phyloP scores from a whole-genome alignment of 257 asterid genomes.

The Datura wrightii region DNA sequence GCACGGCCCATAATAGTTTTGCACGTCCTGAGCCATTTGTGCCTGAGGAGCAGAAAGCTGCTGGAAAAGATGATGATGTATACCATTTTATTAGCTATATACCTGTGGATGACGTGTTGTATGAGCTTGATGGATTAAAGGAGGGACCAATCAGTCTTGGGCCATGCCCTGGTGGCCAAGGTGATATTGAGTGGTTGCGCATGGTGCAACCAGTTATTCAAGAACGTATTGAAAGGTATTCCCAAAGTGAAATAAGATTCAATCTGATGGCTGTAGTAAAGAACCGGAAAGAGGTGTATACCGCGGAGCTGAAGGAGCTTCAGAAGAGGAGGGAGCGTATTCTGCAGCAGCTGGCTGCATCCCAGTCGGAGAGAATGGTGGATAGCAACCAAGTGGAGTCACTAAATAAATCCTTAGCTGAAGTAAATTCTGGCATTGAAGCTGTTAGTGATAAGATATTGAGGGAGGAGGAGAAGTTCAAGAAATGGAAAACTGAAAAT shows the following conservation, averaged over 20 bases:
- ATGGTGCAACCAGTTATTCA: slow-evolving; percentile 92
- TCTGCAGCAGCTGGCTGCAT: slow-evolving; percentile 69
- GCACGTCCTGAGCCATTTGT: slow-evolving; percentile 97
- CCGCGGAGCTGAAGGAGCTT: slow-evolving; percentile 90
- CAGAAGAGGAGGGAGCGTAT: slow-evolving; percentile 86
- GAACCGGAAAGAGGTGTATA: slow-evolving; percentile 84
- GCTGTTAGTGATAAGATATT: slow-evolving; percentile 86
- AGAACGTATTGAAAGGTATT: slow-evolving; percentile 86
- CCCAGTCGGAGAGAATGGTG: slow-evolving; percentile 78
- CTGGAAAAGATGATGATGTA: slow-evolving; percentile 92
- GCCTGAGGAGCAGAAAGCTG: slow-evolving; percentile 83
- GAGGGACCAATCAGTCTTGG: slow-evolving; percentile 99
- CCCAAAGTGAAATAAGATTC: slow-evolving; percentile 87
- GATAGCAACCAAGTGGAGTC: slow-evolving; percentile 73
- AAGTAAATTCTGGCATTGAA: slow-evolving; percentile 78
- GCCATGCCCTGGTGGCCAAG: slow-evolving; percentile 70
- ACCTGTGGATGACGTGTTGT: slow-evolving; percentile 89
- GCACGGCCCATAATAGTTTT: slow-evolving; percentile 93
- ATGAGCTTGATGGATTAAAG: slow-evolving; percentile 97
- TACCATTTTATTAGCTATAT: slow-evolving; percentile 96
- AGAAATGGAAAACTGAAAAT: slow-evolving; percentile 95
- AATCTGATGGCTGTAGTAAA: slow-evolving; percentile 84
- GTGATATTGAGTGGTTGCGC: slow-evolving; percentile 75
- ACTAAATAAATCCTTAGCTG: slow-evolving; percentile 62
- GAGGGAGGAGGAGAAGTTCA: slow-evolving; percentile 97